These are phyloP conservation scores for Fusarium tupiense DNA, from an alignment of 2,329 filamentous ascomycete genomes.

Conservation along the genomic window DNA sequence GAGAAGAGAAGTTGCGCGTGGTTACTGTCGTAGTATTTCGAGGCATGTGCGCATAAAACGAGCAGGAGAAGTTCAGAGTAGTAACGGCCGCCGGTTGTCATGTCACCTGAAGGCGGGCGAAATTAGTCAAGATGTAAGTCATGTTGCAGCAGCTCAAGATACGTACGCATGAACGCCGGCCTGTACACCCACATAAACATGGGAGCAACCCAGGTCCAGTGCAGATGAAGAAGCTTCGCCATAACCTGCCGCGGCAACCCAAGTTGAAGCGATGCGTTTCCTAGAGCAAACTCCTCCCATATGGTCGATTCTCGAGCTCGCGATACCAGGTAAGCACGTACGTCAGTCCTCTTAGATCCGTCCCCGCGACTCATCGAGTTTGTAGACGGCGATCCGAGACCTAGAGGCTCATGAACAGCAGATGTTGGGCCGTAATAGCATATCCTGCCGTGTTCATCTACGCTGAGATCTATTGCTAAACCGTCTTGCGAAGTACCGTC, in stretches of 20 bases:
- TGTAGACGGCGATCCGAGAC: neutral
- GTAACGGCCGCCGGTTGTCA: neutral
- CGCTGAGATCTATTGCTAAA: neutral
- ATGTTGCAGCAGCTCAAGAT: no score
- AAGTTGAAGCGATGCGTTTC: neutral
- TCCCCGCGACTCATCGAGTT: neutral
- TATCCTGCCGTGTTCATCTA: conserved; percentile 3
- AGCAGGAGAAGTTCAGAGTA: conserved; percentile 6
- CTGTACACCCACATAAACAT: conserved; percentile 12
- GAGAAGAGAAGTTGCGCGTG: neutral
- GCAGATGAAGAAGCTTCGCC: neutral
- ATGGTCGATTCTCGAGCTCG: neutral
- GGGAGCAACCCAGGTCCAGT: conserved; percentile 3
- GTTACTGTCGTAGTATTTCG: neutral
- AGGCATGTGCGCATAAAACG: neutral
- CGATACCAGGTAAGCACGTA: neutral
- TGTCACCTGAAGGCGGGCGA: neutral
- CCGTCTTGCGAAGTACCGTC: neutral
- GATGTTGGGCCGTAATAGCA: conserved; percentile 3
- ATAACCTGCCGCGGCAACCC: neutral
- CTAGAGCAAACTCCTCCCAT: neutral
- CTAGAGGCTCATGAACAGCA: neutral
- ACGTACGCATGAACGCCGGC: neutral
- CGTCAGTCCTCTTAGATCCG: neutral
- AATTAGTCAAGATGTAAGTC: neutral